These are phyloP conservation scores for Fusarium sulawesiense DNA, from an alignment of 2,329 filamentous ascomycete genomes.

Conservation along the genomic window DNA sequence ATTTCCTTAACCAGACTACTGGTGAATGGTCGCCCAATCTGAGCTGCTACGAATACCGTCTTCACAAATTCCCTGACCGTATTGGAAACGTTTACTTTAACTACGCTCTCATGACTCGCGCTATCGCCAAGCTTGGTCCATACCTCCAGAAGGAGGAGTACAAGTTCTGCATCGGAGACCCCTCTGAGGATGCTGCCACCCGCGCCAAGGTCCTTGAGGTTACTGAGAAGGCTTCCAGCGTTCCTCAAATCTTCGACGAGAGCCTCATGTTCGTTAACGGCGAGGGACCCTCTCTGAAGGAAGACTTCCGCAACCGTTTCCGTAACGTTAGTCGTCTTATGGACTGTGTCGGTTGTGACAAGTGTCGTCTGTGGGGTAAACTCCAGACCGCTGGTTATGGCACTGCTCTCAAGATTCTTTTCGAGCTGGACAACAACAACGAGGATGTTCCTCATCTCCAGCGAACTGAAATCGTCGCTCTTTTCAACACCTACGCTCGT, in stretches of 20 bases:
- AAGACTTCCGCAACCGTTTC: conserved; percentile 97
- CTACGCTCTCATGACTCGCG: conserved; percentile 93
- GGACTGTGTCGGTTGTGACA: conserved; percentile 99
- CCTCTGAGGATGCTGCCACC: conserved; percentile 80
- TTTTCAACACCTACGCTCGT: conserved; percentile 93
- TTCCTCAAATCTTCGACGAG: conserved; percentile 92
- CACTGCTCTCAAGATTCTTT: conserved; percentile 92
- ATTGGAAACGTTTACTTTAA: conserved; percentile 99
- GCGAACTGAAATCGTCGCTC: conserved; percentile 90
- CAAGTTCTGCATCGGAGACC: conserved; percentile 91
- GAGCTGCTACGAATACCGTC: conserved; percentile 86
- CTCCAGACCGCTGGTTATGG: conserved; percentile 95
- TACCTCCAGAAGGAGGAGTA: conserved; percentile 77
- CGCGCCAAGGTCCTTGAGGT: conserved; percentile 85
- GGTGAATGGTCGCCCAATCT: conserved; percentile 93
- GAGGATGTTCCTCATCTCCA: conserved; percentile 77
- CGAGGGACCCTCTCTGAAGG: conserved; percentile 82
- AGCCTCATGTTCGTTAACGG: conserved; percentile 91
- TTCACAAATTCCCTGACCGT: conserved; percentile 87
- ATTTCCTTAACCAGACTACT: conserved; percentile 94
- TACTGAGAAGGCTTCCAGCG: conserved; percentile 74
- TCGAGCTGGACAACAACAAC: conserved; percentile 83
- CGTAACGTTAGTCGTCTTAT: conserved; percentile 96
- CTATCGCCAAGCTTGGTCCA: conserved; percentile 88
- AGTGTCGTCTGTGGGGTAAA: conserved; percentile 98